A percentile compares a stretch with the other conserved stretches of the same genome.
phyloP scores from a whole-genome alignment of 345 rosid genomes.

The Acer yangbiense region DNA sequence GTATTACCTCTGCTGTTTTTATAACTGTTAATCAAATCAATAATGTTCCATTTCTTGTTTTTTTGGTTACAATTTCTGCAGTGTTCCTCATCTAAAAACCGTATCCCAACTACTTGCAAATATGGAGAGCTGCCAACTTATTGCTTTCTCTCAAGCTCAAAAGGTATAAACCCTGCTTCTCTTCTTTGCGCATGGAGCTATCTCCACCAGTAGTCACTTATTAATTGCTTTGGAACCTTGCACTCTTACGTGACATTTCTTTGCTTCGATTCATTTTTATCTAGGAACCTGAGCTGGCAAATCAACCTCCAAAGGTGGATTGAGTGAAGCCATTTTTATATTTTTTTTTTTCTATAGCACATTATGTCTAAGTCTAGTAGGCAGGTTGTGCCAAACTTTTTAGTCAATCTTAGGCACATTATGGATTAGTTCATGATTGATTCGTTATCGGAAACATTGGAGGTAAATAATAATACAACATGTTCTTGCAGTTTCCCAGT shows the following conservation, averaged over 20 bases:
- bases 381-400: not conserved
- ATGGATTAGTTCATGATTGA: not conserved
- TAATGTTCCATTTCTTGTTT: not conserved
- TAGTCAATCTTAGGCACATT: not conserved
- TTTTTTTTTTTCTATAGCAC: too few relatives aligned
- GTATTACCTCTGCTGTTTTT: not conserved
- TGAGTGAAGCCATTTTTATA: conserved; percentile 15
- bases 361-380: not conserved
- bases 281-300: conserved; percentile 26
- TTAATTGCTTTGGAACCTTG: not conserved
- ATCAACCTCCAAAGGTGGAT: conserved; percentile 6
- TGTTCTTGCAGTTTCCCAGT: not conserved
- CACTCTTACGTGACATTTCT: conserved; percentile 4
- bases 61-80: conserved; percentile 32
- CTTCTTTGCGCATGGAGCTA: conserved; percentile 1
- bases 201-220: not conserved
- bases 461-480: not conserved
- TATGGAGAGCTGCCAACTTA: conserved; percentile 65
- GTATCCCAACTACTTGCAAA: conserved; percentile 57
- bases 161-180: conserved; percentile 21
- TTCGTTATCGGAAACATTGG: not conserved
- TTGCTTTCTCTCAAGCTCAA: conserved; percentile 40
- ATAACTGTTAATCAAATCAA: not conserved
- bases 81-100: conserved; percentile 62
- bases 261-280: not conserved